Percentiles rank a stretch among this genome's conserved stretches.
These are phyloP conservation scores for Alnus glutinosa DNA, from an alignment of 306 rosid species.

Conservation along the genomic window DNA sequence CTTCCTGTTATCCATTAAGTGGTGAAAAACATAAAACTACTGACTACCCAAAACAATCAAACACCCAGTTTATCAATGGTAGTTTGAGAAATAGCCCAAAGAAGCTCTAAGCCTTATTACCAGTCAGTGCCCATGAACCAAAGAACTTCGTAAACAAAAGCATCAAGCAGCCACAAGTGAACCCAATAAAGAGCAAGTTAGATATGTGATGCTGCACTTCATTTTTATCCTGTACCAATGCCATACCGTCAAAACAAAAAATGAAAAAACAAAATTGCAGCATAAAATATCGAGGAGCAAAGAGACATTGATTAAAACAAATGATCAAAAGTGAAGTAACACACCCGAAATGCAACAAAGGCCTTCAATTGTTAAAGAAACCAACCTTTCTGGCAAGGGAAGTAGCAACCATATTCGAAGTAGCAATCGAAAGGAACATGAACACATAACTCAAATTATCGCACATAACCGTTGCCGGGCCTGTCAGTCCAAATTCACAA, in stretches of 20 bases:
- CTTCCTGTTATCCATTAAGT: conserved; percentile 23
- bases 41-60: background rate
- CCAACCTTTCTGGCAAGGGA: too few species aligned
- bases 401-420: too few species aligned
- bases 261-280: background rate
- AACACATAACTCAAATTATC: too few species aligned
- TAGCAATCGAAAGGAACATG: too few species aligned
- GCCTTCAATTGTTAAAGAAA: too few species aligned
- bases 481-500: too few species aligned
- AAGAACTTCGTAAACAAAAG: conserved; percentile 67
- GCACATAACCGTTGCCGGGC: too few species aligned
- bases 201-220: conserved; percentile 83
- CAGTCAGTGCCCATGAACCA: conserved; percentile 68
- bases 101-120: conserved; percentile 41
- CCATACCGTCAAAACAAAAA: conserved; percentile 8
- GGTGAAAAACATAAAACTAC: conserved; percentile 11
- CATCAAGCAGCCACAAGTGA: conserved; percentile 74
- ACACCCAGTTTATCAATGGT: background rate
- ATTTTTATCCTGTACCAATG: conserved; percentile 64
- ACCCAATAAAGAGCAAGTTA: conserved; percentile 72
- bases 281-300: background rate
- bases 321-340: background rate
- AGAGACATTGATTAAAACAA: background rate
- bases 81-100: background rate
- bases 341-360: too few species aligned